phyloP scores from a whole-genome alignment of 495 filamentous ascomycete species.

The Penicillium maclennaniae region DNA sequence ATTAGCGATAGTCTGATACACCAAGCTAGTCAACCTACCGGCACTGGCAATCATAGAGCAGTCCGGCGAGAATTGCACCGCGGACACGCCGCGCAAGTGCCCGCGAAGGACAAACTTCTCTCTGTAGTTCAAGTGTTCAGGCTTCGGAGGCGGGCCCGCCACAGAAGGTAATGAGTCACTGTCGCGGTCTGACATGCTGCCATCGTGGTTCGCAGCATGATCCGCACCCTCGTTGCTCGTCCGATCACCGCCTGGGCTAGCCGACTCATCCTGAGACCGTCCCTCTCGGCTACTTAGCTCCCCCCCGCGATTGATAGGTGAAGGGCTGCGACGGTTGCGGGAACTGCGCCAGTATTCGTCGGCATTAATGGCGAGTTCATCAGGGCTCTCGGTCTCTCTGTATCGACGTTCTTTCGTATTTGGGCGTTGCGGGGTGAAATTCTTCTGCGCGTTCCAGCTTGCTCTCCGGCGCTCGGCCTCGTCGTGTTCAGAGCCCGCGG shows the following conservation, averaged over 20 bases:
- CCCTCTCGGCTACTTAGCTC: slow-evolving; percentile 10
- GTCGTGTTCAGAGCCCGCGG: slow-evolving; percentile 41
- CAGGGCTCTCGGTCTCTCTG: slow-evolving; percentile 42
- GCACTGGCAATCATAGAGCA: slow-evolving; percentile 84
- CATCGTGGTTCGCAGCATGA: slow-evolving; percentile 7
- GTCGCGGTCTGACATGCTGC: slow-evolving; percentile 29
- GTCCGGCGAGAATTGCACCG: slow-evolving; percentile 86
- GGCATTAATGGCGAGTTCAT: slow-evolving; percentile 42
- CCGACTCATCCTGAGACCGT: slow-evolving; percentile 17
- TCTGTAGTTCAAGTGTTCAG: slow-evolving; percentile 52
- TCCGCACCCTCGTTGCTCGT: slow-evolving; percentile 7
- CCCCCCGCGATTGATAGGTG: slow-evolving; percentile 18
- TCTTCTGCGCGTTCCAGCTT: slow-evolving; percentile 36
- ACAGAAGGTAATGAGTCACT: slow-evolving; percentile 30
- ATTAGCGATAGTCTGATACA: background rate
- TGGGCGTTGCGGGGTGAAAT: slow-evolving; percentile 36
- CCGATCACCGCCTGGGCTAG: slow-evolving; percentile 17
- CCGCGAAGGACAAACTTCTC: slow-evolving; percentile 64
- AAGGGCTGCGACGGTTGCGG: slow-evolving; percentile 25
- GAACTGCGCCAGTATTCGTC: slow-evolving; percentile 40
- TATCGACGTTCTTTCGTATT: slow-evolving; percentile 27
- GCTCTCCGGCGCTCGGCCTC: slow-evolving; percentile 37
- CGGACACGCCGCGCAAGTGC: slow-evolving; percentile 74
- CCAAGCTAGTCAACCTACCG: slow-evolving; percentile 44
- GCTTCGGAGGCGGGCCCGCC: slow-evolving; percentile 40